Evolutionary conservation across 2,329 filamentous ascomycete species (phyloP).

Genomic region (Endoconidiophora polonica): DNA sequence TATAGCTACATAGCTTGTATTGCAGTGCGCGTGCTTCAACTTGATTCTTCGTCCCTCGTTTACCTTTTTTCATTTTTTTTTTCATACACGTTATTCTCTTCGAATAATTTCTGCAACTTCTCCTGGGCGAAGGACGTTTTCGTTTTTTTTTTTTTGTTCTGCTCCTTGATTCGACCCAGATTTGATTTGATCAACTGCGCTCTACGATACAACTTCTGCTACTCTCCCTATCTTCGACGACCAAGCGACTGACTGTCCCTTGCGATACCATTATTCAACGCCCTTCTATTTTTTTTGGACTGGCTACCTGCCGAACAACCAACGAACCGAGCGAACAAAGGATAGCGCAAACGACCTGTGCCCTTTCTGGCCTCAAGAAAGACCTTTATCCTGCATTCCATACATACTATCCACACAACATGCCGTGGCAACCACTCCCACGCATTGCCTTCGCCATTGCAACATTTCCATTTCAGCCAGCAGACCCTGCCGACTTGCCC

Average conservation of each 20-base stretch:
- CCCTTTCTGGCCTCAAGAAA: not conserved
- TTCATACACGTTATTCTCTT: not conserved
- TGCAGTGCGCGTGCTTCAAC: not conserved
- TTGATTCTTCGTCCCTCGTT: not conserved
- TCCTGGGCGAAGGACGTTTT: not conserved
- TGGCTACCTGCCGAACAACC: not conserved
- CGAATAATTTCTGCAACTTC: not conserved
- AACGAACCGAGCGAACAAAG: not conserved
- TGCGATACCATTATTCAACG: not conserved
- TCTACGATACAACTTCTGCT: conserved; percentile 2
- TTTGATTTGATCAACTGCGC: not conserved
- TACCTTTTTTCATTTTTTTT: not conserved
- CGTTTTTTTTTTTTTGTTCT: conserved; percentile 1
- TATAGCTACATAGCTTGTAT: not conserved
- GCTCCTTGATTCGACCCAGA: not conserved
- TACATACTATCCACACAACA: conserved; percentile 24
- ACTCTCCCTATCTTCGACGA: not conserved
- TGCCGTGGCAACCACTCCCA: conserved; percentile 95
- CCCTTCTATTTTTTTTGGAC: not conserved
- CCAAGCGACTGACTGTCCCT: no score
- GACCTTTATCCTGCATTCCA: not conserved
- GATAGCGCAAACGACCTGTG: not conserved
- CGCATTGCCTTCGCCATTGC: conserved; percentile 96
- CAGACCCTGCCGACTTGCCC: conserved; percentile 75
- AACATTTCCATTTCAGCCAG: conserved; percentile 81